phyloP scores from a whole-genome alignment of 768 basidiomycete species.

The Dendrothele bispora region DNA sequence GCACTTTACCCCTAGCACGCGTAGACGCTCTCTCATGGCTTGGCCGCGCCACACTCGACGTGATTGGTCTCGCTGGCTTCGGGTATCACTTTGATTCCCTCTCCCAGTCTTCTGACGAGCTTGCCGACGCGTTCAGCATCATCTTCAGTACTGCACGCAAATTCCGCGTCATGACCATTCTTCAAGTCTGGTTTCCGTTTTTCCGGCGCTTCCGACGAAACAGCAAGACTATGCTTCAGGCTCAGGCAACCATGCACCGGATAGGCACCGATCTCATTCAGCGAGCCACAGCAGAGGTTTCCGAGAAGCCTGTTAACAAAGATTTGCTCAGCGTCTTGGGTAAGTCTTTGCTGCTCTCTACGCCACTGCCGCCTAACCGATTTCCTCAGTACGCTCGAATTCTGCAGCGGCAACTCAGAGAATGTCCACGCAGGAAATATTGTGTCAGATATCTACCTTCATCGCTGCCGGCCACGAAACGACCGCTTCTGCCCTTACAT shows the following conservation, averaged over 20 bases:
- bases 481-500: conserved; percentile 55
- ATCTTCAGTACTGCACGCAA: conserved; percentile 55
- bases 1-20: conserved; percentile 18
- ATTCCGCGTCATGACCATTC: conserved; percentile 51
- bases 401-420: conserved; percentile 40
- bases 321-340: conserved; percentile 60
- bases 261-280: conserved; percentile 56
- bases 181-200: conserved; percentile 59
- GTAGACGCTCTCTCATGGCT: conserved; percentile 59
- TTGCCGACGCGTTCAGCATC: conserved; percentile 52
- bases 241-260: conserved; percentile 45
- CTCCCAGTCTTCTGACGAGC: conserved; percentile 36
- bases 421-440: conserved; percentile 57
- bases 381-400: conserved; percentile 40
- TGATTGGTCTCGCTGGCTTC: conserved; percentile 68
- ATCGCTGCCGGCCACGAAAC: conserved; percentile 69
- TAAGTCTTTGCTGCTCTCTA: conserved; percentile 24
- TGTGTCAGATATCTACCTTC: conserved; percentile 66
- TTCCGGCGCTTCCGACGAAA: conserved; percentile 50
- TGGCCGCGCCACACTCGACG: conserved; percentile 60
- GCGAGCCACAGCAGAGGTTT: conserved; percentile 42
- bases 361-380: neutral
- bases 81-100: conserved; percentile 61
- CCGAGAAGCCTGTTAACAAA: conserved; percentile 34
- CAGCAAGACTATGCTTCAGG: conserved; percentile 40